A percentile compares a stretch with the other conserved stretches of the same genome.
phyloP scores from a whole-genome alignment of 371 early-diverging fungal species.

The Apophysomyces trapeziformis region DNA sequence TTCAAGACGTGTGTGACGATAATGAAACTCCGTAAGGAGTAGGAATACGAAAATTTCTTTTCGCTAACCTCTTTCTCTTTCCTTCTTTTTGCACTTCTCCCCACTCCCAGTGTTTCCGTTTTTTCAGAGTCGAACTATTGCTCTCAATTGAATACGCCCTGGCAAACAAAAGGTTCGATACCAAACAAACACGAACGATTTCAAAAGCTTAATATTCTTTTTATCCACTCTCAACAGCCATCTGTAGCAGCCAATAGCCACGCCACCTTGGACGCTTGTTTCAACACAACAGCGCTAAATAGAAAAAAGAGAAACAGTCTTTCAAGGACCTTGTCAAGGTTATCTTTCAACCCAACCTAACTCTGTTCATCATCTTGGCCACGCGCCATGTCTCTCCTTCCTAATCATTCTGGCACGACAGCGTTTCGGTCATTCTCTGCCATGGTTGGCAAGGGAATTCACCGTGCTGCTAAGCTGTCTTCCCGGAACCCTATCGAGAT shows the following conservation, averaged over 20 bases:
- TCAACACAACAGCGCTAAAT: not conserved
- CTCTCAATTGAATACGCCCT: not conserved
- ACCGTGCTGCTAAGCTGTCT: constrained; percentile 32
- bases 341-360: constrained; percentile 3
- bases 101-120: not conserved
- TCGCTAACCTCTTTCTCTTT: not conserved
- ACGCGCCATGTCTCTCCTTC: not conserved
- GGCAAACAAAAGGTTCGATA: constrained; percentile 1
- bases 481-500: constrained; percentile 81
- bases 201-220: not conserved
- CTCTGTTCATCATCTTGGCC: constrained; percentile 5
- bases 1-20: constrained; percentile 3
- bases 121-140: not conserved
- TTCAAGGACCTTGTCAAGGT: not conserved
- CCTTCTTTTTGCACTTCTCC: not conserved
- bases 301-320: not conserved
- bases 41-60: not conserved
- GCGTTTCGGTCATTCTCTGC: constrained; percentile 26
- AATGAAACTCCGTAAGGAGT: constrained; percentile 5
- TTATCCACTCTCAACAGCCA: not conserved
- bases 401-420: constrained; percentile 12
- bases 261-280: constrained; percentile 4
- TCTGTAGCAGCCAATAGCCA: not conserved
- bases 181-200: not conserved
- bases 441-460: constrained; percentile 33